A percentile compares a stretch with the other conserved stretches of the same genome.
Conservation (phyloP, 768 basidiomycete genomes). For the Boletus speciosus region DNA sequence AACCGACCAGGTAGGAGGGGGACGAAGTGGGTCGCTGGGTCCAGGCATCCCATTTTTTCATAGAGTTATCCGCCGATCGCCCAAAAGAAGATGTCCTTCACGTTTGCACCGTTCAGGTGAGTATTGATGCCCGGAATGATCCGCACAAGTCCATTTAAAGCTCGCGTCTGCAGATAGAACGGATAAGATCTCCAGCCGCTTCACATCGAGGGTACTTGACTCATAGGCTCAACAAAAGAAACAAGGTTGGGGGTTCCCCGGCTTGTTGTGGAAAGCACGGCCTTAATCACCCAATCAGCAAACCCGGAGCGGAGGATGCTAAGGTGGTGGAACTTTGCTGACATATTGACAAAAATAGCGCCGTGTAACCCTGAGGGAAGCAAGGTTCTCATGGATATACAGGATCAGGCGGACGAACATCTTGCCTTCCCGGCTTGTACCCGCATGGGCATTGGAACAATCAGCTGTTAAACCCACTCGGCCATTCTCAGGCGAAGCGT, state of each 20-base stretch:
- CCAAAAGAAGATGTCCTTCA: slow-evolving; percentile 12
- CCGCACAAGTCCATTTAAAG: slow-evolving; percentile 20
- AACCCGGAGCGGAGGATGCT: background rate
- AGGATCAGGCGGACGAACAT: slow-evolving; percentile 16
- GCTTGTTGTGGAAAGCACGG: slow-evolving; percentile 9
- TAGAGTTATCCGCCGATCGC: slow-evolving; percentile 11
- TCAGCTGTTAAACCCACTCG: background rate
- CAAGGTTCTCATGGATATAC: slow-evolving; percentile 10
- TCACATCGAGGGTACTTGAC: slow-evolving; percentile 20
- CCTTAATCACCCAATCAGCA: slow-evolving; percentile 13
- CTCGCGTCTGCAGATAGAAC: slow-evolving; percentile 21
- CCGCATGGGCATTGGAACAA: slow-evolving; percentile 7
- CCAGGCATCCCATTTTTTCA: background rate
- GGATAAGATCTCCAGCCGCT: slow-evolving; percentile 18
- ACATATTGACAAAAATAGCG: slow-evolving; percentile 10
- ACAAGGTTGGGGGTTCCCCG: slow-evolving; percentile 19
- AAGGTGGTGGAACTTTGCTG: slow-evolving; percentile 6
- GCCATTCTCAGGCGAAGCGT: slow-evolving; percentile 15
- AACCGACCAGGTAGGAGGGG: background rate
- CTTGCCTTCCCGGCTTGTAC: slow-evolving; percentile 6
- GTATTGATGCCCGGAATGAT: slow-evolving; percentile 25
- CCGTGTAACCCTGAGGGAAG: slow-evolving; percentile 16
- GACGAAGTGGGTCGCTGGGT: slow-evolving; percentile 4
- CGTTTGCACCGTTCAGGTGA: slow-evolving; percentile 13
- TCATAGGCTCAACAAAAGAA: slow-evolving; percentile 10